These are phyloP conservation scores for Neonectria magnoliae DNA, from an alignment of 2,329 filamentous ascomycete genomes.

Conservation along the genomic window DNA sequence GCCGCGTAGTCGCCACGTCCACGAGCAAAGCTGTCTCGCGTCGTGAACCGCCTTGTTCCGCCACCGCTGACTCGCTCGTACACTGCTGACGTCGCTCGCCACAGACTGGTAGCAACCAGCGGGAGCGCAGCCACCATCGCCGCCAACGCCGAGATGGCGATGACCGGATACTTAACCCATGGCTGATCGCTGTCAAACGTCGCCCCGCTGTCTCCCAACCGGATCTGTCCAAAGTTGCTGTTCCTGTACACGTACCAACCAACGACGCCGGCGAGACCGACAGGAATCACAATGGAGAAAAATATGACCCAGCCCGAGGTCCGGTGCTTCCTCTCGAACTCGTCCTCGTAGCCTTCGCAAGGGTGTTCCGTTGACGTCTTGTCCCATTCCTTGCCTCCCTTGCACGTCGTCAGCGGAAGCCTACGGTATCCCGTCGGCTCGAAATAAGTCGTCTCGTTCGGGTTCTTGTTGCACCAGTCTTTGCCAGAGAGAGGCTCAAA, in stretches of 20 bases:
- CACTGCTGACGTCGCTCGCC: slow-evolving; percentile 69
- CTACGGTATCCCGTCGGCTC: slow-evolving; percentile 88
- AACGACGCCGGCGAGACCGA: slow-evolving; percentile 73
- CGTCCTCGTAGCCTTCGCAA: slow-evolving; percentile 83
- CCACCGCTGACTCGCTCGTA: slow-evolving; percentile 62
- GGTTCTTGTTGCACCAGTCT: slow-evolving; percentile 67
- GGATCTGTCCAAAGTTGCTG: slow-evolving; percentile 92
- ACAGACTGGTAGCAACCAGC: slow-evolving; percentile 76
- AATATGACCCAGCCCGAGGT: slow-evolving; percentile 80
- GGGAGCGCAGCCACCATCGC: slow-evolving; percentile 72
- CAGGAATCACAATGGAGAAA: slow-evolving; percentile 82
- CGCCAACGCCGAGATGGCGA: slow-evolving; percentile 72
- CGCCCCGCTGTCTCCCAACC: slow-evolving; percentile 75
- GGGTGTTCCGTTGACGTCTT: slow-evolving; percentile 63
- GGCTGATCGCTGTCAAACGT: slow-evolving; percentile 75
- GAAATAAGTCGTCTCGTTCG: slow-evolving; percentile 80
- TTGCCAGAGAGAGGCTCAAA: slow-evolving; percentile 66
- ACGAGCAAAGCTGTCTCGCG: slow-evolving; percentile 86
- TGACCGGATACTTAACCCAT: slow-evolving; percentile 85
- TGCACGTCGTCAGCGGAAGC: slow-evolving; percentile 89
- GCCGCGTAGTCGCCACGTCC: slow-evolving; percentile 87
- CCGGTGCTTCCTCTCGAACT: slow-evolving; percentile 78
- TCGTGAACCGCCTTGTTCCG: slow-evolving; percentile 80
- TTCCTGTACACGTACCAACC: slow-evolving; percentile 88
- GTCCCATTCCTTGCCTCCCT: slow-evolving; percentile 79